Base-by-base conservation (phyloP, 139 green algal species). In the Parachlorella kessleri region DNA sequence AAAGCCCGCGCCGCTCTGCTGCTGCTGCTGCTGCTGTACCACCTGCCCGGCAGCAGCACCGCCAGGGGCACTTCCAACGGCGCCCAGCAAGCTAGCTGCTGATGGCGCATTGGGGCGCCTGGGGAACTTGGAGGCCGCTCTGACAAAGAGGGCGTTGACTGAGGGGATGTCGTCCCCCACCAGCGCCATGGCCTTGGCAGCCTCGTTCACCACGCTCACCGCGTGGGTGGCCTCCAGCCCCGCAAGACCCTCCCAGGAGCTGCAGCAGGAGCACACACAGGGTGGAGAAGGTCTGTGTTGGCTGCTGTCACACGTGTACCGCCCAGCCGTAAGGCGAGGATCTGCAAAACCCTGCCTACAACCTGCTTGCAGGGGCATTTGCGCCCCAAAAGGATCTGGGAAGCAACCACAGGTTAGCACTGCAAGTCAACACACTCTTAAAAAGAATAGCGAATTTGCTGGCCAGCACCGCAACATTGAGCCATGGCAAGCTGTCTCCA, bases 171-270 rank as follows among this genome's bases (percentile, higher is more conserved):
- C 80, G 67, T 85, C 80, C 24, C 65, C 65, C 4, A 54, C 66
- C 2, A 35, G 28, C 23, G 55, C 55, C 72, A 80, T 73, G 35
- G n/a, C 69, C 40, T 81, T 74, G 32, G 74, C 66, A 41, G 36
- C 35, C 41, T 85, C 80, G 41, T 71, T 68, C 37, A 85, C 73
- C 26, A 40, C 74, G 21, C 30, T n/a, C 33, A 81, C 53, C 30
- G 28, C 48, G 69, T 72, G 42, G 26, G 35, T 28, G 14, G 80
- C 73, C 37, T 85, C 80, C 42, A 85, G 40, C 1, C 36, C 35
- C 10, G 80, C 80, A 65, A 85, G 80, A 0, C 38, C 37, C 26
- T 80, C 55, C 74, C 73, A 85, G 33, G 73, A 81, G 35, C 72
- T 77, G 72, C 63, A 68, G 28, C 63, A 33, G 24, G 63, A 32